Base-by-base conservation (phyloP, 768 basidiomycete genomes). In the Cantharellus anzutake region DNA sequence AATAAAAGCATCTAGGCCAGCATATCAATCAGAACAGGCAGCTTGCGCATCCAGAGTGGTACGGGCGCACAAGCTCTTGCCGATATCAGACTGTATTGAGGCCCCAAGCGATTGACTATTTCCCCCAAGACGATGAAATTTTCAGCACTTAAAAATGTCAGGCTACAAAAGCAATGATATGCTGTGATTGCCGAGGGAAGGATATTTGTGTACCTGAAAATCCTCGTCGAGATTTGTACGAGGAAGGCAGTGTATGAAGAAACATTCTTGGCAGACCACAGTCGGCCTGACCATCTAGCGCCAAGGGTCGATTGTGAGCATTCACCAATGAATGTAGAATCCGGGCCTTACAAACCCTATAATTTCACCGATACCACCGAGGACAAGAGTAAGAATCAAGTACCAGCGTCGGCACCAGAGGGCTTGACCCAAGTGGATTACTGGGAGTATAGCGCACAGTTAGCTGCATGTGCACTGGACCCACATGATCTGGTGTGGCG, bases 111-210 rank as follows among this genome's bases (percentile, higher is more conserved):
- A 29, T 29, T 29, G 20, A 1, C 20, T 29, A 1, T 29, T 29
- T 29, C 20, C 1, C 20, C 20, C 20, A 83, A 71, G 29, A 80
- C 73, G 44, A 80, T 72, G n/a, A 83, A 84, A 63, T 76, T 78
- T 11, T 79, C 79, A 0, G 80, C 80, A n/a, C 66, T 65, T 60
- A 66, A 44, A 42, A 52, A 62, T 14, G 29, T 51, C 7, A 20
- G 44, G n/a, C n/a, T n/a, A n/a, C n/a, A n/a, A n/a, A n/a, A n/a
- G n/a, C n/a, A n/a, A n/a, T n/a, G n/a, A n/a, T n/a, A n/a, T n/a
- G n/a, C n/a, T n/a, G n/a, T n/a, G n/a, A n/a, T n/a, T n/a, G n/a
- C n/a, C n/a, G 52, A 74, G 78, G 0, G 76, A 67, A 29, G 0
- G 20, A 29, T 29, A 29, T 29, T 1, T 29, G 20, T 29, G 20